Base-by-base conservation (phyloP, 208 protist genomes). In the Porcisia hertigi region DNA sequence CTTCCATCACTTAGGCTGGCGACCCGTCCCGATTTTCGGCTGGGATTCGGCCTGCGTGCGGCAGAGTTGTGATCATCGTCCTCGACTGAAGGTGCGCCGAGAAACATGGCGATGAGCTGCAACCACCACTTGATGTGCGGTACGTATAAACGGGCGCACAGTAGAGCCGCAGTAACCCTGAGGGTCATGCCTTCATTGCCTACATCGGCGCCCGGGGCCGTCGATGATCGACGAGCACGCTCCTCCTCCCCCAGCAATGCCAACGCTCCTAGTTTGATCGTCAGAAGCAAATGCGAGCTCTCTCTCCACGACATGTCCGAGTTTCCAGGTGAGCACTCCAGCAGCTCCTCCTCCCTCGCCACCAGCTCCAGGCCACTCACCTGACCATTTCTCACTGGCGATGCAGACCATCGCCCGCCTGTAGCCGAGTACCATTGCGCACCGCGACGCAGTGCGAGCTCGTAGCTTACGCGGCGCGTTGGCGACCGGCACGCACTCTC, bases 71-170 rank as follows among this genome's bases (percentile, higher is more conserved):
- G 20, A 36, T 1, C 0, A 23, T 20, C 1, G 30, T 25, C 16
- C 16, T 36, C 1, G 9, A 4, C 43, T 25, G 23, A 53, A 4
- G 16, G 55, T 12, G 39, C 47, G 36, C 30, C n/a, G 8, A 43
- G 4, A 30, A 57, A 62, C 7, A 62, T 30, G 14, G 8, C 23
- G 69, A 34, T 76, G 30, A 81, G 58, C 9, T 54, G 65, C 55
- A 69, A 36, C 78, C 78, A 82, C 78, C 78, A 82, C 41, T 55
- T 75, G 67, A 82, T 66, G 41, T 82, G 73, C 25, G 72, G 69
- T 23, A 82, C 73, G 3, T 53, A 53, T n/a, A 82, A 18, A 2
- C 63, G 71, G 41, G 55, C 25, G n/a, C 75, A 16, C 30, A 54
- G 72, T 59, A 82, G 14, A 25, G 69, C 57, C 41, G 62, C 78